Conservation (phyloP, 2,329 filamentous ascomycete genomes). For the Colletotrichum euphorbiae region DNA sequence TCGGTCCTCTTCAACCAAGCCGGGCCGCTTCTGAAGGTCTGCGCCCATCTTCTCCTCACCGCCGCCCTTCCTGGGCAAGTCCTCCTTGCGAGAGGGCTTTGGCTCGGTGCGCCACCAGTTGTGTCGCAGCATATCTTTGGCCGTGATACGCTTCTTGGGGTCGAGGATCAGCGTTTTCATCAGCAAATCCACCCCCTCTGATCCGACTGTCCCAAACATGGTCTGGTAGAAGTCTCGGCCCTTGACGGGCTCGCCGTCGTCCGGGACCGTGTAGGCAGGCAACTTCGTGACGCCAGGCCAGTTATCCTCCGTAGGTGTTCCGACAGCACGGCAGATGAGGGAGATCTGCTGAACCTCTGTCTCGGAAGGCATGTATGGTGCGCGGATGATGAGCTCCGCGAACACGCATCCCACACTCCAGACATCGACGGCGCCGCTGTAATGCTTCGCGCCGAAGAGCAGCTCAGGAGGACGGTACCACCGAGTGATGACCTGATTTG, state of each 20-base stretch:
- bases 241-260: constrained; percentile 68
- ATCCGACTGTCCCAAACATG: constrained; percentile 83
- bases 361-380: constrained; percentile 85
- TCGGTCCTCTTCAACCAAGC: constrained; percentile 75
- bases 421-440: constrained; percentile 90
- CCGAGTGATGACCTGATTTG: constrained; percentile 91
- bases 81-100: constrained; percentile 82
- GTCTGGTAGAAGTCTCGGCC: constrained; percentile 78
- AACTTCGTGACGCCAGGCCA: constrained; percentile 93
- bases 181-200: constrained; percentile 87
- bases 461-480: constrained; percentile 98
- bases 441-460: constrained; percentile 89
- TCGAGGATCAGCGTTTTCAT: constrained; percentile 88
- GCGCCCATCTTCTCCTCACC: constrained; percentile 82
- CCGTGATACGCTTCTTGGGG: constrained; percentile 85
- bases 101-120: constrained; percentile 89
- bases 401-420: constrained; percentile 96
- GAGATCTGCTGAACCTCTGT: constrained; percentile 88
- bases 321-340: constrained; percentile 85
- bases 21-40: constrained; percentile 82
- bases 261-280: constrained; percentile 81
- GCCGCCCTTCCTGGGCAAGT: constrained; percentile 82
- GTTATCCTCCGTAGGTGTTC: constrained; percentile 91
- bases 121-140: constrained; percentile 82
- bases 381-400: constrained; percentile 86